Percentiles rank a stretch among this genome's conserved stretches.
Evolutionary conservation across 1,284 basidiomycete species (phyloP).

Genomic region (Ceratobasidium sp.): DNA sequence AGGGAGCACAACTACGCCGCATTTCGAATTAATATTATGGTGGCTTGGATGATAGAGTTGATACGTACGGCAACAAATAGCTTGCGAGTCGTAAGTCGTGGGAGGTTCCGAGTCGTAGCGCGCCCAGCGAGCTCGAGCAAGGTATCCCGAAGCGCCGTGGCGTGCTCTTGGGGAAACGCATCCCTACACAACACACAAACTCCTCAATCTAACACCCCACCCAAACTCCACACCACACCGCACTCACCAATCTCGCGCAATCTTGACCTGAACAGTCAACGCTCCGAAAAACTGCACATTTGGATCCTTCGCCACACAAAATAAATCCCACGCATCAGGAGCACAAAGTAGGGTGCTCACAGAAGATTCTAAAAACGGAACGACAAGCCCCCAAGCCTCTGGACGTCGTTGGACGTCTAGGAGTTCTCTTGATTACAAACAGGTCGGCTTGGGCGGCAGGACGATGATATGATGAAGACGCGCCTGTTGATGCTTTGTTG

Average conservation of each 20-base stretch:
- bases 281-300: slow-evolving; percentile 93
- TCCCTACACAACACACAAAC: slow-evolving; percentile 60
- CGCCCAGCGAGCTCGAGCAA: slow-evolving; percentile 71
- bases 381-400: slow-evolving; percentile 80
- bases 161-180: slow-evolving; percentile 66
- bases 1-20: slow-evolving; percentile 71
- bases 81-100: slow-evolving; percentile 81
- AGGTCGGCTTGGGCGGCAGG: slow-evolving; percentile 32
- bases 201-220: background rate
- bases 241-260: slow-evolving; percentile 84
- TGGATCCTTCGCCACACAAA: slow-evolving; percentile 58
- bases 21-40: background rate
- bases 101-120: slow-evolving; percentile 63
- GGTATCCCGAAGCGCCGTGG: slow-evolving; percentile 65
- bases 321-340: slow-evolving; percentile 21
- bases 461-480: slow-evolving; percentile 29
- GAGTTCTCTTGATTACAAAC: slow-evolving; percentile 55
- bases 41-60: slow-evolving; percentile 22
- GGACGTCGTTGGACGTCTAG: slow-evolving; percentile 77
- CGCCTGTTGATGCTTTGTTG: slow-evolving; percentile 42
- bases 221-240: slow-evolving; percentile 15
- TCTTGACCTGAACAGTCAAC: slow-evolving; percentile 90
- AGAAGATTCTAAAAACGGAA: slow-evolving; percentile 72
- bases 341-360: slow-evolving; percentile 23
- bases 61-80: slow-evolving; percentile 82